These are phyloP conservation scores for Pisolithus microcarpus DNA, from an alignment of 768 basidiomycete genomes.

Conservation along the genomic window DNA sequence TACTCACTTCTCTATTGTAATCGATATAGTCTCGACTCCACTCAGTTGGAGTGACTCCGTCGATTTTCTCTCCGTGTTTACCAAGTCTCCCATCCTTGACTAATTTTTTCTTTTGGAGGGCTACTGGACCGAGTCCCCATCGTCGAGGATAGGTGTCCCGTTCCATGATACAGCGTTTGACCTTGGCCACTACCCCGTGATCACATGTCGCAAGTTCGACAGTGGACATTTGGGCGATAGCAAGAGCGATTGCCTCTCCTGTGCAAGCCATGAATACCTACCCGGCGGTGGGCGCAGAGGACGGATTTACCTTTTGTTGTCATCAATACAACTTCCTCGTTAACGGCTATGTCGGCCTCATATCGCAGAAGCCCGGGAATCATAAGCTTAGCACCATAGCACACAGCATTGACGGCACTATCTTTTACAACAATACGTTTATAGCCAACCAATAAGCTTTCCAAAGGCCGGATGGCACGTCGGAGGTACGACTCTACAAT, in stretches of 20 bases:
- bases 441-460: constrained; percentile 90
- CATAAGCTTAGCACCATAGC: constrained; percentile 99
- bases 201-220: constrained; percentile 97
- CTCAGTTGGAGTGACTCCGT: constrained; percentile 79
- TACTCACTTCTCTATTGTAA: constrained; percentile 62
- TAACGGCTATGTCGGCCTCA: constrained; percentile 86
- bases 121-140: constrained; percentile 98
- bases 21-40: constrained; percentile 95
- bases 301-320: constrained; percentile 79
- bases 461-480: constrained; percentile 88
- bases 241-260: constrained; percentile 93
- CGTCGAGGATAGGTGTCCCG: constrained; percentile 96
- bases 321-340: constrained; percentile 97
- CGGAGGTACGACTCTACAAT: constrained; percentile 87
- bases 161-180: constrained; percentile 99
- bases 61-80: constrained; percentile 87
- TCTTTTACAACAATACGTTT: constrained; percentile 99
- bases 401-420: constrained; percentile 97
- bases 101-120: constrained; percentile 96
- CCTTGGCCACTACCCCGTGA: constrained; percentile 97
- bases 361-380: constrained; percentile 97
- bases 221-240: constrained; percentile 96
- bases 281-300: neutral
- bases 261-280: constrained; percentile 4
- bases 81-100: constrained; percentile 96